Conservation (phyloP, 345 rosid genomes). For the Acer campestre region DNA sequence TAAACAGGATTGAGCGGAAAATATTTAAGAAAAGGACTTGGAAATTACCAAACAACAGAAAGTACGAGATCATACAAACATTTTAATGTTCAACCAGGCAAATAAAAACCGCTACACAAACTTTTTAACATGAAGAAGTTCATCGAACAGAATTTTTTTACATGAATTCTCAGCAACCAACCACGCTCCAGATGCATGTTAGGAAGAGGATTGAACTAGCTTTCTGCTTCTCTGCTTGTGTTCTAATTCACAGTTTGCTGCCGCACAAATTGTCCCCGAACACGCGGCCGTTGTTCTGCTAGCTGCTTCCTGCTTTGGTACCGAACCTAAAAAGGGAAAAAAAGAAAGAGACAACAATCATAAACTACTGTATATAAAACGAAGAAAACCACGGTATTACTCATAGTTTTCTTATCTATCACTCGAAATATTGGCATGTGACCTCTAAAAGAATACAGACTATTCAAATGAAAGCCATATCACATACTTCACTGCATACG, state of each 20-base stretch:
- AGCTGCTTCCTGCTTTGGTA: constrained; percentile 39
- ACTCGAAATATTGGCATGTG: no score
- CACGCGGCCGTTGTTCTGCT: constrained; percentile 38
- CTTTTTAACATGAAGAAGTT: background rate
- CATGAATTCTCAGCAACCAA: no score
- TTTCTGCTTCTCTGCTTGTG: constrained; percentile 28
- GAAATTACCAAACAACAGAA: background rate
- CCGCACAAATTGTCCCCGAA: constrained; percentile 37
- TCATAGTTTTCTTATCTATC: no score
- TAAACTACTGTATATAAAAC: background rate
- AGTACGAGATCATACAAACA: background rate
- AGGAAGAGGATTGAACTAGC: constrained; percentile 6
- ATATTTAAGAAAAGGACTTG: background rate
- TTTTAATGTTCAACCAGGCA: background rate
- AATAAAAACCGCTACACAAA: background rate
- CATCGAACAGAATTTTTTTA: no score
- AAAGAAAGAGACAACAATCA: background rate
- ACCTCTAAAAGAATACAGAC: no score
- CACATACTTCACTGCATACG: no score
- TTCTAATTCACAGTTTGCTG: constrained; percentile 26
- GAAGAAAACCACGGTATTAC: background rate
- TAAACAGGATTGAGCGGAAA: background rate
- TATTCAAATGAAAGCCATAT: no score
- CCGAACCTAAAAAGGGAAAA: constrained; percentile 22
- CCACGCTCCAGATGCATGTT: background rate